Percentiles rank a stretch among this genome's conserved stretches.
phyloP scores from a whole-genome alignment of 179 eudicot genomes.

The Spergularia azorica region DNA sequence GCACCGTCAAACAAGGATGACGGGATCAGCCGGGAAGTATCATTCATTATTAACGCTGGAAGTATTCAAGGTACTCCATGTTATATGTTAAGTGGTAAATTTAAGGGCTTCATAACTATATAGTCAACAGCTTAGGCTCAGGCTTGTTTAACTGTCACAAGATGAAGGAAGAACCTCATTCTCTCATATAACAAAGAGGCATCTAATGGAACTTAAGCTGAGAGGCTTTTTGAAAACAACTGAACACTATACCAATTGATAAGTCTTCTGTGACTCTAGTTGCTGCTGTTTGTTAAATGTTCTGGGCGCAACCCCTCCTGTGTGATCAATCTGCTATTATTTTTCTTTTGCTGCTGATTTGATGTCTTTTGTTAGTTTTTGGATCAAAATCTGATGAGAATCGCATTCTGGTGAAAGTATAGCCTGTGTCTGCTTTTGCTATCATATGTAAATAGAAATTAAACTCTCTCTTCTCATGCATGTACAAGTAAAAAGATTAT shows the following conservation, averaged over 20 bases:
- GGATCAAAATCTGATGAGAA: not conserved
- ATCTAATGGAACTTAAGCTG: not conserved
- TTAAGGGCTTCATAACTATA: not conserved
- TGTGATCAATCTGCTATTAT: too few species aligned
- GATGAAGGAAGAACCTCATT: not conserved
- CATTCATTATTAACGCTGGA: conserved; percentile 19
- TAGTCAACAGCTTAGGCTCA: not conserved
- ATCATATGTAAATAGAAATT: not conserved
- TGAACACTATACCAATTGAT: not conserved
- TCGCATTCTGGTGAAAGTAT: not conserved
- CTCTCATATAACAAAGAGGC: not conserved
- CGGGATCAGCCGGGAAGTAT: not conserved
- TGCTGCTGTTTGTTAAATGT: too few species aligned
- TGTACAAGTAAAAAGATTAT: not conserved
- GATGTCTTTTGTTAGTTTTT: not conserved
- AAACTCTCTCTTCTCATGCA: not conserved
- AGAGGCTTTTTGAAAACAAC: not conserved
- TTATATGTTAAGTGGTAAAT: not conserved
- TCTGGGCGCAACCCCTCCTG: too few species aligned
- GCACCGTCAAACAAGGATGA: not conserved
- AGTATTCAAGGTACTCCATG: conserved; percentile 21
- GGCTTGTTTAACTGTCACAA: not conserved
- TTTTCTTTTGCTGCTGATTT: too few species aligned
- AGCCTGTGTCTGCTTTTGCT: not conserved
- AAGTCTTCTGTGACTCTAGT: too few species aligned